Evolutionary conservation across 148 eudicot species (phyloP), one percentile per base, ranked within the genome.

Genomic region (Vaccinium darrowii): DNA sequence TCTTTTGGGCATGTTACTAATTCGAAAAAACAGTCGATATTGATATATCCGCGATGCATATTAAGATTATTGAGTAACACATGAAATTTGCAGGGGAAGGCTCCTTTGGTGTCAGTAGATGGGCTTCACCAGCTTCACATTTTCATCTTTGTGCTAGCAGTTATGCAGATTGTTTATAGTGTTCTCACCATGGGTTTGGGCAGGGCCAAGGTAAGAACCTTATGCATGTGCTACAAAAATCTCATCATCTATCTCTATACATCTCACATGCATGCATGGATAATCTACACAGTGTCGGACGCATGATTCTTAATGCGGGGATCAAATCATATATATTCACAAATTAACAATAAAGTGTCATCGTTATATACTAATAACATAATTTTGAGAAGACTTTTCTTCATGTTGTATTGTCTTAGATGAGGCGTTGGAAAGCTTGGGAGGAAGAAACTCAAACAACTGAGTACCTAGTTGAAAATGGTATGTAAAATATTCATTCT

Each of bases 361-460:
- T 43, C 47, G 0, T 43, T 43, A 43, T 43, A 4, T 43, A 43
- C 7, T 43, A 43, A 43, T 43, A 43, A 43, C 6, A 43, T 43
- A 43, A 43, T 43, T 43, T 5, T 43, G 47, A 43, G 7, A 4
- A 3, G 47, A 43, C 47, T 7, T 5, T 43, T 43, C 47, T 43
- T 43, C 47, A n/a, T 79, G 13, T 63, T 18, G 3, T 80, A 9
- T 63, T 5, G 16, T 4, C 5, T 21, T 39, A 90, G 91, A 90
- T 90, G 91, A 90, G 53, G 71, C 86, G 88, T 19, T 90, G 91
- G 91, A 88, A 87, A 82, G 83, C 65, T 53, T 90, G 91, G 91
- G 91, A 90, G 83, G 76, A 86, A 83, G 91, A 90, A 82, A 90
- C 91, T 39, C 87, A 84, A 65, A 90, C 88, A 16, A 80, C 84